These are phyloP conservation scores for Colletotrichum sp. DNA, from an alignment of 2,329 filamentous ascomycete species.

Conservation along the genomic window DNA sequence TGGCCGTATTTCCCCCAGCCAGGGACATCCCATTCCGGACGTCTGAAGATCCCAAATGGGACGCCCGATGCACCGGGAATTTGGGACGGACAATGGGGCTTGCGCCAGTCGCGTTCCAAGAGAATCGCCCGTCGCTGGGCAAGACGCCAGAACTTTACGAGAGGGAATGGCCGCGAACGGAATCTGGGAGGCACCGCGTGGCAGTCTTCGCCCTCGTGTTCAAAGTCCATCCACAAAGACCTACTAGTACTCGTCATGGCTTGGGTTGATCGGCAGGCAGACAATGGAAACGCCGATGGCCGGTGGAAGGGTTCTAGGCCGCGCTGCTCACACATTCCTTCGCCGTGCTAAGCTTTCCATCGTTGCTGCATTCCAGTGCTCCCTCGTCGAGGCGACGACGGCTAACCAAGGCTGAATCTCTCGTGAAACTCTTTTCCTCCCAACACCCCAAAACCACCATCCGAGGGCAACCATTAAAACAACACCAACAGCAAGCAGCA, in stretches of 20 bases:
- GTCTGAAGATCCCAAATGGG: not conserved
- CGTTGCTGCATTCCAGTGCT: not conserved
- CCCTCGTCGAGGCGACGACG: not conserved
- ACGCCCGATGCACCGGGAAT: not conserved
- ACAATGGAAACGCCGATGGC: not conserved
- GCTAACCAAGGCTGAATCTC: not conserved
- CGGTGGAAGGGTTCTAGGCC: not conserved
- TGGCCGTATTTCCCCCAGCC: not conserved
- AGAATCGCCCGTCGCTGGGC: not conserved
- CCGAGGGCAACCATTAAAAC: not conserved
- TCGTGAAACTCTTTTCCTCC: constrained; percentile 13
- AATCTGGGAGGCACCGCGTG: not conserved
- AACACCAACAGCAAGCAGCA: not conserved
- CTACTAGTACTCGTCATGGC: not conserved
- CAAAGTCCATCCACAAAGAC: not conserved
- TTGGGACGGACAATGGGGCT: not conserved
- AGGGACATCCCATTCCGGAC: not conserved
- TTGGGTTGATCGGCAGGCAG: not conserved
- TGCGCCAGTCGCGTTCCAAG: not conserved
- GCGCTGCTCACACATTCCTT: not conserved
- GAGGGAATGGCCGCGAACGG: not conserved
- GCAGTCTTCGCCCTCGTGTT: not conserved
- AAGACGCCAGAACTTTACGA: not conserved
- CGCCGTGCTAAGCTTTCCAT: not conserved
- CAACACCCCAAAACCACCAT: not conserved